A percentile compares a stretch with the other conserved stretches of the same genome.
Evolutionary conservation across 108 stramenopile species (phyloP).

Genomic region (Pseudonitzschia multistriata): DNA sequence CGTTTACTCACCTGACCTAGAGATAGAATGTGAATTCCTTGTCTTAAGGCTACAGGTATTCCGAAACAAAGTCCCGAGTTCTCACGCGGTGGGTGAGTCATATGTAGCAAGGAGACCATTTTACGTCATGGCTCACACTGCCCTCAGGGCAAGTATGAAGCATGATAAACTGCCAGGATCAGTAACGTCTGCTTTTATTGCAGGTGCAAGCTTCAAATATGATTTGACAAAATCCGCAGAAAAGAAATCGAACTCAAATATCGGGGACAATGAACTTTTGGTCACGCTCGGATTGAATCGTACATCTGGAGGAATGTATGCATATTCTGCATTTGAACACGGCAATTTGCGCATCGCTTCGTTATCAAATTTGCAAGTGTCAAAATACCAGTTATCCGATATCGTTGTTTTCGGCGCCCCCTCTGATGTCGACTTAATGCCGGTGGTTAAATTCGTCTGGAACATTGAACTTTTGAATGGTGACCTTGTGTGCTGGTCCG

Average conservation of each 20-base stretch:
- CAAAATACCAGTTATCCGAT: slow-evolving; percentile 25
- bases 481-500: slow-evolving; percentile 32
- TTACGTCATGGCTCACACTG: slow-evolving; percentile 15
- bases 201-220: slow-evolving; percentile 27
- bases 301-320: slow-evolving; percentile 30
- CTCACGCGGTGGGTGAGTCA: neutral
- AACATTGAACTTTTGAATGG: slow-evolving; percentile 36
- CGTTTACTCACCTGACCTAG: slow-evolving; percentile 12
- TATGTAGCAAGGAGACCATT: slow-evolving; percentile 18
- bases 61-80: neutral
- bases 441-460: slow-evolving; percentile 28
- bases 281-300: slow-evolving; percentile 26
- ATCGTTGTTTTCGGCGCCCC: neutral
- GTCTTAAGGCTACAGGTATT: slow-evolving; percentile 23
- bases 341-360: slow-evolving; percentile 9
- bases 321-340: neutral
- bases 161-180: slow-evolving; percentile 11
- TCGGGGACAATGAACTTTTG: neutral
- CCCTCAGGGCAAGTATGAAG: slow-evolving; percentile 5
- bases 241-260: neutral
- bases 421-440: neutral
- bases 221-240: slow-evolving; percentile 9
- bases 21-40: slow-evolving; percentile 15
- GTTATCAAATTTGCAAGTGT: slow-evolving; percentile 11
- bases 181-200: slow-evolving; percentile 32